These are phyloP conservation scores for Xylaria sp. DNA, from an alignment of 2,329 filamentous ascomycete species.

Conservation along the genomic window DNA sequence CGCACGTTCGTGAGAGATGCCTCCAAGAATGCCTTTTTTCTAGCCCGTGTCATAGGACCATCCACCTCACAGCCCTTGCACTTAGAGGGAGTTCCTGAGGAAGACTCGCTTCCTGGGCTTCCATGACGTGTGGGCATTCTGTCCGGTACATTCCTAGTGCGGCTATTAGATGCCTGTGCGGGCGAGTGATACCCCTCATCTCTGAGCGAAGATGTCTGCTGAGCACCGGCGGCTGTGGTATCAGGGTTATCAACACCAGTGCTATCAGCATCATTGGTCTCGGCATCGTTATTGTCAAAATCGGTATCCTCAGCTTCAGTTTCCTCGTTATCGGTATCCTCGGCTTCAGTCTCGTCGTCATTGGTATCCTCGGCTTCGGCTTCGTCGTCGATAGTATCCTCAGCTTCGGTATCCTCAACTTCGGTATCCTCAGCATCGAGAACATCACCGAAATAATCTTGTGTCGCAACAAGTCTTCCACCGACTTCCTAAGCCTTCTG, in stretches of 20 bases:
- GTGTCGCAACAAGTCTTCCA: conserved; percentile 11
- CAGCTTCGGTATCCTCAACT: neutral
- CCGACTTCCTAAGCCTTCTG: conserved; percentile 38
- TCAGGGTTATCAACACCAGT: no score
- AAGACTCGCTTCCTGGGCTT: neutral
- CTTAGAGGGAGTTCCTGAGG: conserved; percentile 14
- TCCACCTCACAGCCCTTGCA: conserved; percentile 10
- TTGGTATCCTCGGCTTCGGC: neutral
- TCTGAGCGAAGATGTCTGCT: neutral
- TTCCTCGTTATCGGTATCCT: neutral
- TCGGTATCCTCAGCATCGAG: neutral
- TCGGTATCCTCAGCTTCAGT: neutral
- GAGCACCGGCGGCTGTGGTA: no score
- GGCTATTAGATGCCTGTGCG: neutral
- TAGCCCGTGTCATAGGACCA: conserved; percentile 16
- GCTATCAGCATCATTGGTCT: neutral
- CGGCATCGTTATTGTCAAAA: neutral
- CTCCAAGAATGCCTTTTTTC: conserved; percentile 5
- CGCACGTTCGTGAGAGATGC: neutral
- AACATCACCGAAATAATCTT: neutral
- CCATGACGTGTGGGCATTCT: neutral
- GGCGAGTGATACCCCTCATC: conserved; percentile 1
- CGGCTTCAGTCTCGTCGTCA: neutral
- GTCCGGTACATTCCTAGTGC: neutral
- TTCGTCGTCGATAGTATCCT: neutral